Percentiles rank a stretch among this genome's conserved stretches.
Conservation (phyloP, 192 early-diverging fungal species). For the Coemansia erecta region DNA sequence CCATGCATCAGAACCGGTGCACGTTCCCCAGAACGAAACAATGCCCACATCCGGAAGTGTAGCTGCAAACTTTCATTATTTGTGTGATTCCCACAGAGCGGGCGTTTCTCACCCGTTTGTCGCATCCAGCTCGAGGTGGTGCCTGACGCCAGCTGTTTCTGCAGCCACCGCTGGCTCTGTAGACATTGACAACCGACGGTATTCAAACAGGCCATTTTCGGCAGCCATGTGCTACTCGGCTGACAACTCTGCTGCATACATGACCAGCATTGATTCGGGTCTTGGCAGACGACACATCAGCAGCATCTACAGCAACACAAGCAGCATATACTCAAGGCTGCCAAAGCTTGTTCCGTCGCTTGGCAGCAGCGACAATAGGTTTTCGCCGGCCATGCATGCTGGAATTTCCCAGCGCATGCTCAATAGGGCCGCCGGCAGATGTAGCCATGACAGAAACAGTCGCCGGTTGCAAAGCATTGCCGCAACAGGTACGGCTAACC, state of each 20-base stretch:
- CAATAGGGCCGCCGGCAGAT: background rate
- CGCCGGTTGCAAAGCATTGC: slow-evolving; percentile 39
- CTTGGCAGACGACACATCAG: slow-evolving; percentile 4
- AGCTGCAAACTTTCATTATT: too few species aligned
- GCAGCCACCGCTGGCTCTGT: background rate
- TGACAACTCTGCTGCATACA: background rate
- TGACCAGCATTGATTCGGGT: slow-evolving; percentile 8
- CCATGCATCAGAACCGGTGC: slow-evolving; percentile 4
- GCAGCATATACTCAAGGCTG: background rate
- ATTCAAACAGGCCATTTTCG: background rate
- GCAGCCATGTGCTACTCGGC: slow-evolving; percentile 4
- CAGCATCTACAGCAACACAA: slow-evolving; percentile 1
- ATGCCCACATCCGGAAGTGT: slow-evolving; percentile 1
- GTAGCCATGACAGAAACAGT: background rate
- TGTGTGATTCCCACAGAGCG: too few species aligned
- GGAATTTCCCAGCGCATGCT: slow-evolving; percentile 3
- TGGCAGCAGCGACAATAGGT: background rate
- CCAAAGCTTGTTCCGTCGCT: background rate
- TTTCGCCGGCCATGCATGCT: background rate
- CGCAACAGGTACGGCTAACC: slow-evolving; percentile 21
- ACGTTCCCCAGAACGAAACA: slow-evolving; percentile 1
- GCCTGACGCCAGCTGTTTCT: too few species aligned
- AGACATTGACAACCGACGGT: background rate
- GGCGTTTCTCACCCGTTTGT: too few species aligned
- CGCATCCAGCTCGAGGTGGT: too few species aligned